These are phyloP conservation scores for Endogone sp. DNA, from an alignment of 192 early-diverging fungal genomes.

Conservation along the genomic window DNA sequence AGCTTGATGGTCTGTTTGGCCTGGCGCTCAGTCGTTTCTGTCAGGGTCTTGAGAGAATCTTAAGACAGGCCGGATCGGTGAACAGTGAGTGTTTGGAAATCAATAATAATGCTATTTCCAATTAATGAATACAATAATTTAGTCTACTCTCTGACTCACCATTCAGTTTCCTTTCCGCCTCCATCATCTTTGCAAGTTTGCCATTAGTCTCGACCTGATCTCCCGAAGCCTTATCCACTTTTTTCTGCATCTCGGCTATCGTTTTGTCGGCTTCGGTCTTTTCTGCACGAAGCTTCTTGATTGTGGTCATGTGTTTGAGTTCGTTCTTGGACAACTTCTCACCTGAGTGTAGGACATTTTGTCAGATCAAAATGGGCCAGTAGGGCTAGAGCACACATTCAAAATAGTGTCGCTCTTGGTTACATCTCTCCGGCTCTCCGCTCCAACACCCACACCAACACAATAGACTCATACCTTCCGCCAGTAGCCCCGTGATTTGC, in stretches of 20 bases:
- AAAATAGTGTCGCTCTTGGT: too few relatives aligned
- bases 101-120: too few relatives aligned
- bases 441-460: not conserved
- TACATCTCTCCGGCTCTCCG: too few relatives aligned
- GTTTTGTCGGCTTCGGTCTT: slow-evolving; percentile 56
- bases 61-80: too few relatives aligned
- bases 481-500: slow-evolving; percentile 39
- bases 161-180: slow-evolving; percentile 34
- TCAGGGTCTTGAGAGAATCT: slow-evolving; percentile 21
- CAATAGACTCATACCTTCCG: slow-evolving; percentile 27
- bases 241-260: slow-evolving; percentile 42
- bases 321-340: slow-evolving; percentile 77
- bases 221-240: slow-evolving; percentile 38
- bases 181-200: slow-evolving; percentile 31
- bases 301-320: slow-evolving; percentile 60
- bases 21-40: slow-evolving; percentile 20
- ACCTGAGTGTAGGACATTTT: slow-evolving; percentile 51
- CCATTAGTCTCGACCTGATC: slow-evolving; percentile 46
- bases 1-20: slow-evolving; percentile 24
- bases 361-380: slow-evolving; percentile 11
- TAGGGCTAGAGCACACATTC: too few relatives aligned
- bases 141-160: slow-evolving; percentile 10
- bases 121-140: too few relatives aligned
- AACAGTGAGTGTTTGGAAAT: too few relatives aligned
- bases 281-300: slow-evolving; percentile 72